These are phyloP conservation scores for Umbelopsis ramanniana DNA, from an alignment of 192 early-diverging fungal genomes.

Conservation along the genomic window DNA sequence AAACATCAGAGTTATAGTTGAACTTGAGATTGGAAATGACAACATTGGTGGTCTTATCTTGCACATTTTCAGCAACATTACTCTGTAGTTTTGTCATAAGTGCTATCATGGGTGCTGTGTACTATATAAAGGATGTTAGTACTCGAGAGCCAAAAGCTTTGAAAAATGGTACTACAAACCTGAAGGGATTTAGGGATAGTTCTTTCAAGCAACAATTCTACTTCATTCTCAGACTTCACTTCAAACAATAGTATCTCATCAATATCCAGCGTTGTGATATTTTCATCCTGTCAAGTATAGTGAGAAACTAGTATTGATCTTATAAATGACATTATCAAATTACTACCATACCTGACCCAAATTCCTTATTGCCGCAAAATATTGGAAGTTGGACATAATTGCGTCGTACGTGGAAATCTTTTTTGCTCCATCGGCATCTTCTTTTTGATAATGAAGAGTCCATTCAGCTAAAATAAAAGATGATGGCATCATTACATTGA, in stretches of 20 bases:
- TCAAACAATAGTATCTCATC: slow-evolving; percentile 54
- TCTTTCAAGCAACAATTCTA: slow-evolving; percentile 43
- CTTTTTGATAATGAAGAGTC: slow-evolving; percentile 26
- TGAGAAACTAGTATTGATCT: no score
- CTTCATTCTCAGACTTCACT: slow-evolving; percentile 34
- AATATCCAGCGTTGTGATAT: slow-evolving; percentile 53
- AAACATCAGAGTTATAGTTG: slow-evolving; percentile 42
- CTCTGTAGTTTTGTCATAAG: slow-evolving; percentile 54
- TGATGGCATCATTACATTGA: neutral
- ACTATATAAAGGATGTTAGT: neutral
- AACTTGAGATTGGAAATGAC: slow-evolving; percentile 56
- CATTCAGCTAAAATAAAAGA: slow-evolving; percentile 19
- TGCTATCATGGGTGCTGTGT: slow-evolving; percentile 59
- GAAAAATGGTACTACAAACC: slow-evolving; percentile 30
- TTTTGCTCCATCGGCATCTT: neutral
- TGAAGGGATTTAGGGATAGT: slow-evolving; percentile 50
- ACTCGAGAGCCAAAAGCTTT: neutral
- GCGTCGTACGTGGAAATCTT: neutral
- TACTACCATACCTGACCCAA: slow-evolving; percentile 41
- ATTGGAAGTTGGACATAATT: slow-evolving; percentile 46
- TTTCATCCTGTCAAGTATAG: slow-evolving; percentile 41
- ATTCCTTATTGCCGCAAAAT: slow-evolving; percentile 55
- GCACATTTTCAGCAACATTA: slow-evolving; percentile 55
- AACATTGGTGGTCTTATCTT: slow-evolving; percentile 62
- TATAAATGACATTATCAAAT: no score